phyloP scores from a whole-genome alignment of 352 stramenopile species.

The Globisporangium orthogonon region DNA sequence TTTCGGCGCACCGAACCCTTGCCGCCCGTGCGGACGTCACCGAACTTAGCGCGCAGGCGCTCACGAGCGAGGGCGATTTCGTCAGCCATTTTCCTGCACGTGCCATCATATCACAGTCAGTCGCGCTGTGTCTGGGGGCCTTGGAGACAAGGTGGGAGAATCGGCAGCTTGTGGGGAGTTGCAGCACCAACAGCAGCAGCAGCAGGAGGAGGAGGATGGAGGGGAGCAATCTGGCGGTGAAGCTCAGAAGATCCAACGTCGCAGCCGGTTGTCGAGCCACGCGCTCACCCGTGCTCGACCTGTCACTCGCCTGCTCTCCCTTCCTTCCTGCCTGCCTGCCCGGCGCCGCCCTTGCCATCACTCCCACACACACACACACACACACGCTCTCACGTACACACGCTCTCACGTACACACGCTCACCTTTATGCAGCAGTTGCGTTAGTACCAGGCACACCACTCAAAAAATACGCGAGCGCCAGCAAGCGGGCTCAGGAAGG shows the following conservation, averaged over 20 bases:
- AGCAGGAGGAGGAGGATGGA: too few species aligned
- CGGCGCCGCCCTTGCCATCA: background rate
- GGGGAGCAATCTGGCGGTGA: too few species aligned
- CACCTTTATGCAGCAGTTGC: slow-evolving; percentile 27
- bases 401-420: background rate
- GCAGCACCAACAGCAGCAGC: too few species aligned
- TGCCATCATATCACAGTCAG: background rate
- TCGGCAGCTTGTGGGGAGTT: too few species aligned
- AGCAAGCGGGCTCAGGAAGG: background rate
- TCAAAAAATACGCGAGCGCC: slow-evolving; percentile 45
- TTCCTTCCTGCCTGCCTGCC: background rate
- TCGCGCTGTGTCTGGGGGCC: too few species aligned
- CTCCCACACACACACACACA: background rate
- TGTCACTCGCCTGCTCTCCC: too few species aligned
- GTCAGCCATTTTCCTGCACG: slow-evolving; percentile 58
- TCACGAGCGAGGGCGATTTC: slow-evolving; percentile 87
- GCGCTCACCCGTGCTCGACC: too few species aligned
- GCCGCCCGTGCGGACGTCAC: slow-evolving; percentile 90
- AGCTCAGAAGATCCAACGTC: too few species aligned
- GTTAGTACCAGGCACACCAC: slow-evolving; percentile 67
- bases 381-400: slow-evolving; percentile 1
- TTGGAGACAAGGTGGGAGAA: too few species aligned
- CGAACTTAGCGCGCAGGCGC: slow-evolving; percentile 82
- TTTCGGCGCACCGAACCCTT: slow-evolving; percentile 96
- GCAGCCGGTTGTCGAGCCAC: too few species aligned